Conservation (phyloP, 1,284 basidiomycete species). For the Microbotryomycetes sp. region DNA sequence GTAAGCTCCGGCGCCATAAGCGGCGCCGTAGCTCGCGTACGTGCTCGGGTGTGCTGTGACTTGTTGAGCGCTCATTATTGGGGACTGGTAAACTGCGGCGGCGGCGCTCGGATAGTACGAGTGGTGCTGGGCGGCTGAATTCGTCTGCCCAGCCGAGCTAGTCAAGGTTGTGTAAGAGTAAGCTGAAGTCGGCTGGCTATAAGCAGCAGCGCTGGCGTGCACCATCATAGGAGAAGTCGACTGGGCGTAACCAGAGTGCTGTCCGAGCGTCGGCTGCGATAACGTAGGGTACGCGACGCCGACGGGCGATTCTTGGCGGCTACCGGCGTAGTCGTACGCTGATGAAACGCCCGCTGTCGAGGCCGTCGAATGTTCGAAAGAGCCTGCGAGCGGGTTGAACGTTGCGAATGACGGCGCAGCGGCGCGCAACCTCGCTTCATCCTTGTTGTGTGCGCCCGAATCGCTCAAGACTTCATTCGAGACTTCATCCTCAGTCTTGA, state of each 20-base stretch:
- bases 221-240: background rate
- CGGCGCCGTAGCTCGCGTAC: slow-evolving; percentile 5
- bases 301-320: background rate
- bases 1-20: slow-evolving; percentile 13
- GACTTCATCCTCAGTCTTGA: slow-evolving; percentile 27
- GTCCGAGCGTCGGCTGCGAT: slow-evolving; percentile 2
- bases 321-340: background rate
- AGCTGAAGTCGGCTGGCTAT: background rate
- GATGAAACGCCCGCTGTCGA: background rate
- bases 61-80: slow-evolving; percentile 7
- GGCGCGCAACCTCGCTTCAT: slow-evolving; percentile 24
- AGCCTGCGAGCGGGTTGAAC: slow-evolving; percentile 21
- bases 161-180: slow-evolving; percentile 4
- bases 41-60: slow-evolving; percentile 5
- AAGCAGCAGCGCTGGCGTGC: background rate
- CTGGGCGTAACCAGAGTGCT: slow-evolving; percentile 11
- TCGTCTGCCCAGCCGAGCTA: background rate
- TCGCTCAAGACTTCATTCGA: slow-evolving; percentile 13
- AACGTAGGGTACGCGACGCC: background rate
- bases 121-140: slow-evolving; percentile 2
- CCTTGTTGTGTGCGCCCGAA: background rate
- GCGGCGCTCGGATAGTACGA: slow-evolving; percentile 7
- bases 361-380: slow-evolving; percentile 3
- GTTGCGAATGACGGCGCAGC: slow-evolving; percentile 27
- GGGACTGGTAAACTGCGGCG: background rate